These are phyloP conservation scores for Termitomyces sp. DNA, from an alignment of 768 basidiomycete species.

Conservation along the genomic window DNA sequence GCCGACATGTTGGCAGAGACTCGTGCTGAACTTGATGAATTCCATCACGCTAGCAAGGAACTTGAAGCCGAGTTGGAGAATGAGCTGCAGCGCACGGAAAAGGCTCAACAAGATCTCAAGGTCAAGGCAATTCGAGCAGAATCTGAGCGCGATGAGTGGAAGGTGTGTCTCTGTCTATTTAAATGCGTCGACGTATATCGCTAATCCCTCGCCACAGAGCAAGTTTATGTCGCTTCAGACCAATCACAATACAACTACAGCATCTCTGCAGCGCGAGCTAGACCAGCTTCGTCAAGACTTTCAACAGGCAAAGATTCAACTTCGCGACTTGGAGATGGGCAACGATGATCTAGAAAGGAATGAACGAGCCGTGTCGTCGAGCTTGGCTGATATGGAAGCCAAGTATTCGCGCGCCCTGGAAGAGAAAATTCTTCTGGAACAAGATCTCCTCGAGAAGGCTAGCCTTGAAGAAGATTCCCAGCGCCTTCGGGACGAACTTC, in stretches of 20 bases:
- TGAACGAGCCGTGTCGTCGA: conserved; percentile 84
- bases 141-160: conserved; percentile 86
- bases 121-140: conserved; percentile 69
- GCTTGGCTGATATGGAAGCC: conserved; percentile 78
- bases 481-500: conserved; percentile 85
- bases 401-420: conserved; percentile 90
- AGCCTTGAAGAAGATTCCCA: conserved; percentile 88
- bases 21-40: conserved; percentile 81
- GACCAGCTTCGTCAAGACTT: conserved; percentile 77
- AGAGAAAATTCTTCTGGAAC: conserved; percentile 96
- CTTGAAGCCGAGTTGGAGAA: conserved; percentile 91
- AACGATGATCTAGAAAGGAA: conserved; percentile 97
- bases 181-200: conserved; percentile 3
- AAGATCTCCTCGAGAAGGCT: conserved; percentile 90
- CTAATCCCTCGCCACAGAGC: conserved; percentile 35
- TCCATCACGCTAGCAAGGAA: conserved; percentile 84
- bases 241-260: conserved; percentile 84
- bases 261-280: conserved; percentile 88
- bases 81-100: conserved; percentile 86
- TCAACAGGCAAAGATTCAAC: conserved; percentile 65
- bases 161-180: conserved; percentile 57
- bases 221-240: conserved; percentile 90
- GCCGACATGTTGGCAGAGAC: conserved; percentile 84
- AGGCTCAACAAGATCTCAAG: conserved; percentile 75
- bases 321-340: conserved; percentile 93